Base-by-base conservation (phyloP, 2,329 filamentous ascomycete species). In the Kalaharituber pfeilii region DNA sequence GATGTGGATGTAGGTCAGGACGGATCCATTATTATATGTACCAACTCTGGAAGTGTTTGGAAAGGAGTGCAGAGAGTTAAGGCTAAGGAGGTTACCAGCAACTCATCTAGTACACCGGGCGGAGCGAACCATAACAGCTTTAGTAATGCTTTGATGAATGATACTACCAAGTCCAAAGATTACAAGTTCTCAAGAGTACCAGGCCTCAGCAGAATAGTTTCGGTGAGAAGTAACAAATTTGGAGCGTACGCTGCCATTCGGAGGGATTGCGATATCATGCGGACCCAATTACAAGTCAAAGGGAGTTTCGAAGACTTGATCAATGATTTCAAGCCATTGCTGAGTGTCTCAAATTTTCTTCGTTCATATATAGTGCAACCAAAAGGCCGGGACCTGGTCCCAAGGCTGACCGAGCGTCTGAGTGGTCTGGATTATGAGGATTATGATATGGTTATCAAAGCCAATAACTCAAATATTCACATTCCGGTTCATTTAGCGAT, bases 131-230 rank as follows among this genome's bases (percentile, higher is more conserved):
- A n/a, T n/a, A n/a, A n/a, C n/a, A n/a, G n/a, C n/a, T n/a, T n/a
- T n/a, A n/a, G n/a, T n/a, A n/a, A n/a, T n/a, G n/a, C n/a, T n/a
- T n/a, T n/a, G n/a, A n/a, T n/a, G n/a, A 18, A 18, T 4, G 18
- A 22, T 15, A 20, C 24, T 18, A 20, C 24, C 15, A 84, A 79
- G 62, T 76, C 78, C 11, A 94, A 93, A 62, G 87, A 94, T 65
- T 94, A 93, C 72, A 98, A 98, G 66, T 98, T 96, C 62, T 81
- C 89, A 63, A 81, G 91, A 55, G 80, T 98, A 7, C 83, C 91
- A 1, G 87, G 84, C 42, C 77, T 98, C 54, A 94, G 86, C 1
- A 81, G 87, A 30, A 86, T 93, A 13, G 76, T 83, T 28, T 81
- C 81, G 2, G 88, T 96, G 6, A 77, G 87, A 60, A 89, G 87